Evolutionary conservation across 805 yeast genomes (phyloP).

Genomic region (Spathaspora arborariae): DNA sequence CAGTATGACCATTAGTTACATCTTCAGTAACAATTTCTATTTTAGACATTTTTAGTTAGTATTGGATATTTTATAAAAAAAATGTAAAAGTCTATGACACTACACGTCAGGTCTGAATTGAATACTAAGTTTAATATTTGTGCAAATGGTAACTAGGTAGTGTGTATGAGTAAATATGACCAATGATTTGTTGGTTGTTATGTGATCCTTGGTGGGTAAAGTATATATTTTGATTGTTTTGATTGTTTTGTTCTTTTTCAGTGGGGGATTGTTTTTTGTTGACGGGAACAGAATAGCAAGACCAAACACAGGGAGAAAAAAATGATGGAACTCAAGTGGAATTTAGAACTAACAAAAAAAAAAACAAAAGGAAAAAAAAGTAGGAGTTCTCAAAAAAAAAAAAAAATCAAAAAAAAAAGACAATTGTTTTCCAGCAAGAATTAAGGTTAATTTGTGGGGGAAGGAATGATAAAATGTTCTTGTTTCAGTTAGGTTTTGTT

Average conservation of each 20-base stretch:
- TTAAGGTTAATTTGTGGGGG: constrained; percentile 1
- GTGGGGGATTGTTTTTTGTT: background rate
- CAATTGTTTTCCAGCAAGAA: too few species aligned
- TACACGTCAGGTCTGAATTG: background rate
- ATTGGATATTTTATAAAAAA: too few species aligned
- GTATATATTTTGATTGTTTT: background rate
- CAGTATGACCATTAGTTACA: constrained; percentile 70
- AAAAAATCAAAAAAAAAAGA: too few species aligned
- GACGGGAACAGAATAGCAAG: background rate
- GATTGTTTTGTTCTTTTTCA: background rate
- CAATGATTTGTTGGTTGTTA: background rate
- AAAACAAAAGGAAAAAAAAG: background rate
- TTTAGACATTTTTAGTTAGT: constrained; percentile 39
- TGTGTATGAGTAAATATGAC: background rate
- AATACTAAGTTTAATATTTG: background rate
- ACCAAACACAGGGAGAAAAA: background rate
- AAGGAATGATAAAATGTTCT: too few species aligned
- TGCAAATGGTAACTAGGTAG: background rate
- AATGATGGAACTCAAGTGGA: background rate
- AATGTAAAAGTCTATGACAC: background rate
- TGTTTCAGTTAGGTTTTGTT: too few species aligned
- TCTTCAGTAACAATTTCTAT: constrained; percentile 54
- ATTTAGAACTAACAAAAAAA: background rate
- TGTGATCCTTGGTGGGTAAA: background rate
- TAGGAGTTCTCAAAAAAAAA: too few species aligned